A percentile compares a stretch with the other conserved stretches of the same genome.
phyloP scores from a whole-genome alignment of 177 flowering plant genomes.

The Vitis hybrid region DNA sequence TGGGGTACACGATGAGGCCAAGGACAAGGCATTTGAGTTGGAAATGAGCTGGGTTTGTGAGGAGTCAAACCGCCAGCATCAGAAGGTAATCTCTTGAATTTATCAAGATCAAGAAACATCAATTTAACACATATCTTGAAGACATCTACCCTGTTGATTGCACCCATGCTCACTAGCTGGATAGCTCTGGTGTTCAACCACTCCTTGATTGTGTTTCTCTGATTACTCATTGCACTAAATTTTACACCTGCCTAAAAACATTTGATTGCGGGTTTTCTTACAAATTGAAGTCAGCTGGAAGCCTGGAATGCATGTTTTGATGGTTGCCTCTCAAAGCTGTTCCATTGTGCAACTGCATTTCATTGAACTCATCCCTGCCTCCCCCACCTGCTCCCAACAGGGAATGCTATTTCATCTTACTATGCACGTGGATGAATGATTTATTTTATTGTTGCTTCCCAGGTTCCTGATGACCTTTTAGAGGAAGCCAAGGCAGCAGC shows the following conservation, averaged over 20 bases:
- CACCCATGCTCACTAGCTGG: too few species aligned
- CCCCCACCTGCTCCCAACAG: background rate
- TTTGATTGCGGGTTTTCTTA: too few species aligned
- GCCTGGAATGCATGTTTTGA: too few species aligned
- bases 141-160: too few species aligned
- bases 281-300: too few species aligned
- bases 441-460: constrained; percentile 1
- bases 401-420: background rate
- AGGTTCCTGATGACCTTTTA: constrained; percentile 81
- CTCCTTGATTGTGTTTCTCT: too few species aligned
- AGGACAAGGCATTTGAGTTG: constrained; percentile 96
- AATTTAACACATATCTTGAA: background rate
- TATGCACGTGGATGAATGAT: background rate
- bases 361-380: background rate
- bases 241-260: too few species aligned
- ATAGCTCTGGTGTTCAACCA: too few species aligned
- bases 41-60: constrained; percentile 99
- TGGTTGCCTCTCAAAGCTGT: too few species aligned
- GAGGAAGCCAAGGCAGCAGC: constrained; percentile 90
- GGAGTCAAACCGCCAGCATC: constrained; percentile 88
- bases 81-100: constrained; percentile 57
- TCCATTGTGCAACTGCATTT: background rate
- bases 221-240: too few species aligned
- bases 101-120: background rate
- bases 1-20: constrained; percentile 94